Conservation (phyloP, 2,329 filamentous ascomycete genomes). For the Aspergillus sp. region DNA sequence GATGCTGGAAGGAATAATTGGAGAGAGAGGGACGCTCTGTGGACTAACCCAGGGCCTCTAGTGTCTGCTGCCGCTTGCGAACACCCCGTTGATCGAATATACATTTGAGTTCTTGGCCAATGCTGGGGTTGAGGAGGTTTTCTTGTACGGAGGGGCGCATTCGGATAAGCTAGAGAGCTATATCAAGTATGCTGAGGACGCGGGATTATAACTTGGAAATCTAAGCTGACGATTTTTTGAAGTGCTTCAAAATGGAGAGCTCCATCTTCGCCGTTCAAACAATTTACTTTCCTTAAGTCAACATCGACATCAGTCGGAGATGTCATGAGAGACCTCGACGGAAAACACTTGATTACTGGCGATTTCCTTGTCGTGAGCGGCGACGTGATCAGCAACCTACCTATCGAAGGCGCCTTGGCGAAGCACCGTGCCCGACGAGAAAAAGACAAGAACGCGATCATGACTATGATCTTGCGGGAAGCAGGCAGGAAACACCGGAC, state of each 20-base stretch:
- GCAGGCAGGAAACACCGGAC: constrained; percentile 74
- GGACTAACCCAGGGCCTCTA: constrained; percentile 37
- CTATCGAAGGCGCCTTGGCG: constrained; percentile 74
- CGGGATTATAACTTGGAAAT: neutral
- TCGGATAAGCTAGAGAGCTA: constrained; percentile 85
- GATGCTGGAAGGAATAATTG: neutral
- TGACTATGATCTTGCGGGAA: constrained; percentile 90
- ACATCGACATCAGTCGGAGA: constrained; percentile 87
- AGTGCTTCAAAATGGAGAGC: constrained; percentile 71
- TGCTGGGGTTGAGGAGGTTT: constrained; percentile 92
- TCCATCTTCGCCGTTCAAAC: constrained; percentile 75
- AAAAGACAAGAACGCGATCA: constrained; percentile 90
- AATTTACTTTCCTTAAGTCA: constrained; percentile 81
- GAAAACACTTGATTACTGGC: constrained; percentile 76
- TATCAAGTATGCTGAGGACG: constrained; percentile 56
- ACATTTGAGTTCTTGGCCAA: constrained; percentile 94
- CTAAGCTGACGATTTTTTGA: constrained; percentile 5
- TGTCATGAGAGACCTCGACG: constrained; percentile 90
- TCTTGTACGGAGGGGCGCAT: constrained; percentile 86
- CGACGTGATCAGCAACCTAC: constrained; percentile 85
- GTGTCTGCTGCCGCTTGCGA: constrained; percentile 91
- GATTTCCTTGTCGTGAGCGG: constrained; percentile 94
- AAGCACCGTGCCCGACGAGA: constrained; percentile 78
- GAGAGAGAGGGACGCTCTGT: neutral
- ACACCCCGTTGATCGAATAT: constrained; percentile 94